These are phyloP conservation scores for Magnaporthiopsis rhizophila DNA, from an alignment of 2,329 filamentous ascomycete species.

Conservation along the genomic window DNA sequence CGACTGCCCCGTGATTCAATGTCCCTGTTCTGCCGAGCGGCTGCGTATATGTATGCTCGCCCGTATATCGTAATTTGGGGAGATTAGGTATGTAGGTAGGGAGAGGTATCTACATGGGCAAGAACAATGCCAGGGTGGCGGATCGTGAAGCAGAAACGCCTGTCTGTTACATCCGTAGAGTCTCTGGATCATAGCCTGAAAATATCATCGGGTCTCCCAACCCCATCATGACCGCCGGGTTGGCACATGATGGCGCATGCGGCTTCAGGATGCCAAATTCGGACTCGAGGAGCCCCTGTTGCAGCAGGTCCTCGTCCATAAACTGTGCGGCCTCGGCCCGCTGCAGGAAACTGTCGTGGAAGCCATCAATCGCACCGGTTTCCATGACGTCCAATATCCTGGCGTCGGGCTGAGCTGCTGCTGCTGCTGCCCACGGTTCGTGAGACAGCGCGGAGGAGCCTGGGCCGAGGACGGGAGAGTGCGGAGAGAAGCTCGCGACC, in stretches of 20 bases:
- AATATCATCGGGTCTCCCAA: constrained; percentile 53
- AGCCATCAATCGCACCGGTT: not conserved
- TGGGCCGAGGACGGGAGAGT: constrained; percentile 17
- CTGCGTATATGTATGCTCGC: too few species aligned
- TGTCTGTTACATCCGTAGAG: constrained; percentile 28
- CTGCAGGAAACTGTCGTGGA: constrained; percentile 11
- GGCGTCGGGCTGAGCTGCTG: too few species aligned
- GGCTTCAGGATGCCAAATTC: constrained; percentile 45
- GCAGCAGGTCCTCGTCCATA: constrained; percentile 37
- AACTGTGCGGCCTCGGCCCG: constrained; percentile 23
- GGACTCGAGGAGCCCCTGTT: constrained; percentile 41
- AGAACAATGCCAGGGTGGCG: too few species aligned
- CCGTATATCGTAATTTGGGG: too few species aligned
- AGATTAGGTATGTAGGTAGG: too few species aligned
- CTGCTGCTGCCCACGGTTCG: not conserved
- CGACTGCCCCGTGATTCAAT: too few species aligned
- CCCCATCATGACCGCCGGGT: constrained; percentile 48
- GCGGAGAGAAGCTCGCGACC: constrained; percentile 12
- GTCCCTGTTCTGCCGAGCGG: too few species aligned
- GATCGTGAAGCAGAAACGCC: not conserved
- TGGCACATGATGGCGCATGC: constrained; percentile 42
- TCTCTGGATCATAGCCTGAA: constrained; percentile 40
- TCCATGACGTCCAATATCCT: not conserved
- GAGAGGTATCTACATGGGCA: too few species aligned
- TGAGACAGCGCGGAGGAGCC: not conserved